Percentiles rank a stretch among this genome's conserved stretches.
Evolutionary conservation across 106 monocot genomes (phyloP).

Genomic region (Narthecium ossifragum): DNA sequence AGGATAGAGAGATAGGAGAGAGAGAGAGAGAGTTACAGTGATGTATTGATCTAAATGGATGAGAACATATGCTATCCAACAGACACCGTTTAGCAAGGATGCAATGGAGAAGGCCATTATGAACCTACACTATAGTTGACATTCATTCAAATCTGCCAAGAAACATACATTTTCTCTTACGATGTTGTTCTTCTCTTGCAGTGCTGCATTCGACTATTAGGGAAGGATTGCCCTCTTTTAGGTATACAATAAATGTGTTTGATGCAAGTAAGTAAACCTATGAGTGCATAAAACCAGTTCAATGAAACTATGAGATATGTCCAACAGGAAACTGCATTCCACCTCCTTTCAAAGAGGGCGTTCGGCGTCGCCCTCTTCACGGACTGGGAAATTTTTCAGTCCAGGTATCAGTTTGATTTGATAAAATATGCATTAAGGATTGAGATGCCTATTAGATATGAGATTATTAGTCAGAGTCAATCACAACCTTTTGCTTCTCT

Average conservation of each 20-base stretch:
- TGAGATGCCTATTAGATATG: not conserved
- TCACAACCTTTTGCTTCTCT: slow-evolving; percentile 1
- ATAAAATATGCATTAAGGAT: not conserved
- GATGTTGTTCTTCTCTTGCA: slow-evolving; percentile 17
- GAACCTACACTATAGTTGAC: too few relatives aligned
- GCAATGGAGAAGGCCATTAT: slow-evolving; percentile 62
- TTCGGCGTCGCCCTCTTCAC: slow-evolving; percentile 40
- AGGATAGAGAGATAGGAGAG: not conserved
- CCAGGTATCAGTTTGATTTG: slow-evolving; percentile 18
- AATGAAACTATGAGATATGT: not conserved
- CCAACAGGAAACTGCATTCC: slow-evolving; percentile 42
- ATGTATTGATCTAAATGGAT: slow-evolving; percentile 73
- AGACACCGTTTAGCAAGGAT: slow-evolving; percentile 63
- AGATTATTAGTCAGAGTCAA: not conserved
- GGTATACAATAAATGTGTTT: slow-evolving; percentile 34
- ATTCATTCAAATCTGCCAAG: too few relatives aligned
- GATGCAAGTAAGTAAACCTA: too few relatives aligned
- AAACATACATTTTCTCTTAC: too few relatives aligned
- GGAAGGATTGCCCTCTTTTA: slow-evolving; percentile 58
- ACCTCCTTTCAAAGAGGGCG: slow-evolving; percentile 42
- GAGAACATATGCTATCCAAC: slow-evolving; percentile 76
- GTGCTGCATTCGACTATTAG: slow-evolving; percentile 28
- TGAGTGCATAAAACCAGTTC: too few relatives aligned
- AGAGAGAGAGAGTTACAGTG: slow-evolving; percentile 43
- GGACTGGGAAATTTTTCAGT: slow-evolving; percentile 12